Conservation (phyloP, 345 rosid species). For the Cardamine resedifolia region DNA sequence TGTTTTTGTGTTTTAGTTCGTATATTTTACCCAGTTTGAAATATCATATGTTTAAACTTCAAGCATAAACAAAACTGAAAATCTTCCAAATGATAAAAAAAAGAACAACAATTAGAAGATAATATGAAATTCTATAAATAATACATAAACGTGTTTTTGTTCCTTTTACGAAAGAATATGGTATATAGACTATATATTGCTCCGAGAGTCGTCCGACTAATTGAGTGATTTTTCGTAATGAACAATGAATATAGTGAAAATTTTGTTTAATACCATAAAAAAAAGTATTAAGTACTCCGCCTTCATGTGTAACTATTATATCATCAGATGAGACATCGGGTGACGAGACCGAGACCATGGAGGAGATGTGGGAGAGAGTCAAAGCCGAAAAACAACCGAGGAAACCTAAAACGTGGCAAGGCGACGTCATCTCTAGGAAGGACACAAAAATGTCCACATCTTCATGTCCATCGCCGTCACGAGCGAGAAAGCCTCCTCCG, state of each 20-base stretch:
- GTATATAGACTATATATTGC: too few species aligned
- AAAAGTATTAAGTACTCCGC: background rate
- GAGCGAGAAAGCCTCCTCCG: conserved; percentile 11
- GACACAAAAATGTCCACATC: conserved; percentile 48
- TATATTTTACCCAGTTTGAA: background rate
- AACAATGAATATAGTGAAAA: too few species aligned
- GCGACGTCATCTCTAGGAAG: conserved; percentile 44
- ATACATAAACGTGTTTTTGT: background rate
- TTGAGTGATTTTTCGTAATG: too few species aligned
- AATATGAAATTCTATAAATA: background rate
- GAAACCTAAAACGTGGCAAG: conserved; percentile 60
- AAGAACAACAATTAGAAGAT: background rate
- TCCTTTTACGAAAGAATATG: background rate
- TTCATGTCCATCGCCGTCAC: background rate
- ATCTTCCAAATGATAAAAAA: background rate
- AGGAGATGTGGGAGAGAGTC: conserved; percentile 36
- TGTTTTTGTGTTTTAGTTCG: background rate
- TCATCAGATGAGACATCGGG: conserved; percentile 24
- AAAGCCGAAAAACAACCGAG: conserved; percentile 49
- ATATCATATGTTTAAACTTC: background rate
- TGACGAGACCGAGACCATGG: conserved; percentile 37
- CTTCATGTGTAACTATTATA: background rate
- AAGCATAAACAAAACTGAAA: background rate
- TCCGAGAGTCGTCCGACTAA: too few species aligned
- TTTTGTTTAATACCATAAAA: background rate